Base-by-base conservation (phyloP, 768 basidiomycete species). In the Dacryopinax spathularia region DNA sequence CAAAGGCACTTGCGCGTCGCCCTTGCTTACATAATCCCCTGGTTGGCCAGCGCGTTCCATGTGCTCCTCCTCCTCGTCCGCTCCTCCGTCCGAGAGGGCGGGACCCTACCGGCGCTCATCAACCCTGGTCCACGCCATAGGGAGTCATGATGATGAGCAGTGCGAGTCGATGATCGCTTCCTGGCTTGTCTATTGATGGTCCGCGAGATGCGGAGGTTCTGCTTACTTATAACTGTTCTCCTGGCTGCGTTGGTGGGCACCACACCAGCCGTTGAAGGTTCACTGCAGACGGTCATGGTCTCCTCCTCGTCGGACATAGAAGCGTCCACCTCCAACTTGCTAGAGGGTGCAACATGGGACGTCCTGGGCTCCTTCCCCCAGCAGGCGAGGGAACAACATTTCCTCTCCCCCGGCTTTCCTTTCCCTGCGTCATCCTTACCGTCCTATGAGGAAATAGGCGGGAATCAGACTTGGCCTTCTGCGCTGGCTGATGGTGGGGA, bases 311-410 rank as follows among this genome's bases (percentile, higher is more conserved):
- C n/a, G n/a, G n/a, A n/a, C n/a, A n/a, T n/a, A n/a, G n/a, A n/a
- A n/a, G n/a, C n/a, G n/a, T n/a, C n/a, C n/a, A 41, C 39, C 39
- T 41, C 39, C 4, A 22, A 7, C 39, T 6, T 22, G 39, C 39
- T 41, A 5, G 39, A 44, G 43, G 43, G 34, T 34, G 4, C 43
- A 13, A 7, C 60, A 6, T 65, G 34, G 27, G 25, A 67, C 31
- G 82, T 88, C 12, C 80, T 92, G 13, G 90, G 89, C 0, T 90
- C 89, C 0, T 91, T 91, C 71, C 89, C 89, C 1, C 81, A 88
- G 33, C 87, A 89, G 64, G 89, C 89, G 12, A 79, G 89, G 69
- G 90, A 91, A 67, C 90, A 91, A 60, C 85, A 91, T 62, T 85
- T 82, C 69, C 72, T 91, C n/a, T 86, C 86, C 1, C 89, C 90